Conservation (phyloP, 2,329 filamentous ascomycete genomes). For the Epichloe glyceriae region DNA sequence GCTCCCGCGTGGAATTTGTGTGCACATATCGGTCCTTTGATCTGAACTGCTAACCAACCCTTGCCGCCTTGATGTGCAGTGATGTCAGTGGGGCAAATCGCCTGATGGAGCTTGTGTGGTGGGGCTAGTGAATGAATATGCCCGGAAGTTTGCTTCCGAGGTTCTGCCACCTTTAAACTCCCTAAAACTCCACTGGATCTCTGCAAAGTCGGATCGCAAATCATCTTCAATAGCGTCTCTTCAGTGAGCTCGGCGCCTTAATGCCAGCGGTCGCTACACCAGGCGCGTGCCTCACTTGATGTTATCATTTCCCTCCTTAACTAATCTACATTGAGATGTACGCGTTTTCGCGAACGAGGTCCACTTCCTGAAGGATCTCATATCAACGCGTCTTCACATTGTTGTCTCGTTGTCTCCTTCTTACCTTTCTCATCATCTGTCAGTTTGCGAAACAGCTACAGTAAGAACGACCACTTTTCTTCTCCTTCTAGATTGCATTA, state of each 20-base stretch:
- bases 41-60: too few species aligned
- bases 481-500: neutral
- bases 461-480: conserved; percentile 2
- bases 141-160: conserved; percentile 2
- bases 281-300: neutral
- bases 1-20: too few species aligned
- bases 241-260: conserved; percentile 3
- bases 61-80: too few species aligned
- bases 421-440: neutral
- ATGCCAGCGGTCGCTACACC: conserved; percentile 3
- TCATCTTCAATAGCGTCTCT: conserved; percentile 4
- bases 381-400: neutral
- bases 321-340: neutral
- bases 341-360: neutral
- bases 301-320: neutral
- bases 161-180: conserved; percentile 8
- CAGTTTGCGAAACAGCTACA: neutral
- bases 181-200: conserved; percentile 7
- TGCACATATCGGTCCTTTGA: too few species aligned
- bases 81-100: neutral
- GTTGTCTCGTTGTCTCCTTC: neutral
- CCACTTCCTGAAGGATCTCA: neutral
- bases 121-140: neutral
- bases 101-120: neutral
- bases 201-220: conserved; percentile 2